Conservation (phyloP, 345 rosid species). For the Salix exigua region DNA sequence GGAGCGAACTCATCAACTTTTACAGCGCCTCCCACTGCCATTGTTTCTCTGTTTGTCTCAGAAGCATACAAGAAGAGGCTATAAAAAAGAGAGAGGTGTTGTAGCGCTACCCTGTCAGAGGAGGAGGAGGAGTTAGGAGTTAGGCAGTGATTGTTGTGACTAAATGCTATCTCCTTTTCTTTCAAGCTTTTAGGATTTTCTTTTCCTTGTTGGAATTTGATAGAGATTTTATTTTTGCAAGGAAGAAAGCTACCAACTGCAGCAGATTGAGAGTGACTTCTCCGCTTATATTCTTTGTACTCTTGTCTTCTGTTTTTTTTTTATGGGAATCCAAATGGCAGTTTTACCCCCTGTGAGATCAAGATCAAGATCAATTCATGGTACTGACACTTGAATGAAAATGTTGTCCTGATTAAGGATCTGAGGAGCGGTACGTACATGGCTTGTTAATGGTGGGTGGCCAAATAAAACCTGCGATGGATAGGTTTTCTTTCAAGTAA, state of each 20-base stretch:
- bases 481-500: no score
- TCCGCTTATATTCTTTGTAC: not conserved
- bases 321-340: not conserved
- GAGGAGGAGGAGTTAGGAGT: not conserved
- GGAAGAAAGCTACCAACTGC: slow-evolving; percentile 21
- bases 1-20: slow-evolving; percentile 68
- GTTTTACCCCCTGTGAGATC: not conserved
- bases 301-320: not conserved
- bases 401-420: not conserved
- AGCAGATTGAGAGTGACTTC: slow-evolving; percentile 22
- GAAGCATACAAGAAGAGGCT: not conserved
- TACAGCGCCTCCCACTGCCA: slow-evolving; percentile 29
- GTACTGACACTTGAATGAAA: no score
- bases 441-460: not conserved
- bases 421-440: no score
- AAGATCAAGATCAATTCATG: not conserved
- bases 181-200: not conserved
- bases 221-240: not conserved
- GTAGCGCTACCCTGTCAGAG: not conserved
- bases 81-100: no score
- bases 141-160: slow-evolving; percentile 14
- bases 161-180: not conserved
- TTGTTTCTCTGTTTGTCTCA: not conserved
- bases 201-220: not conserved
- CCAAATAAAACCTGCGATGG: not conserved